Conservation (phyloP, 371 early-diverging fungal genomes). For the Mucor racemosus region DNA sequence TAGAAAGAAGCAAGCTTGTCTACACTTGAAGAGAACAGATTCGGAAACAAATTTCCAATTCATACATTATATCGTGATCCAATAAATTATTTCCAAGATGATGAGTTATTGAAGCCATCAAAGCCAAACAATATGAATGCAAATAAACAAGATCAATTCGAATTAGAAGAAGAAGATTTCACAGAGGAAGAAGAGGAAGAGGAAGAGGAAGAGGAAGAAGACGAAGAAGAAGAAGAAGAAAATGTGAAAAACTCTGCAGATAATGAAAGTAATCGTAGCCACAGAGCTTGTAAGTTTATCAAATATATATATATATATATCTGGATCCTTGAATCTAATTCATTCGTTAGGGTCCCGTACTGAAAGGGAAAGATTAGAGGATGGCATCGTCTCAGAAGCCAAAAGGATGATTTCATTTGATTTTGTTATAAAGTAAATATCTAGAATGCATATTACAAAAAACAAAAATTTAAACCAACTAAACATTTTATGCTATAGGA, state of each 20-base stretch:
- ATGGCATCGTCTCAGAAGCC: slow-evolving; percentile 37
- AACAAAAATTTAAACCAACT: background rate
- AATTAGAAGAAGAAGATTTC: background rate
- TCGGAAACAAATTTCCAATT: slow-evolving; percentile 3
- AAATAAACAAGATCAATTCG: background rate
- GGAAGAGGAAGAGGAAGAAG: background rate
- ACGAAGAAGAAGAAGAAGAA: background rate
- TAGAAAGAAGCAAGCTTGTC: background rate
- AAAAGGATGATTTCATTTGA: slow-evolving; percentile 25
- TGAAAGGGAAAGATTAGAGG: slow-evolving; percentile 32
- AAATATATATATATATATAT: background rate
- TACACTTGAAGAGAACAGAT: slow-evolving; percentile 8
- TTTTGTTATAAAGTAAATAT: slow-evolving; percentile 28
- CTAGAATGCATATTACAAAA: background rate
- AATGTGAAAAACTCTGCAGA: background rate
- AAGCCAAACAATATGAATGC: background rate
- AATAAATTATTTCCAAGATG: slow-evolving; percentile 15
- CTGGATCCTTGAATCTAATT: background rate
- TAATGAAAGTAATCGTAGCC: background rate
- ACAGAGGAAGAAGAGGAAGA: background rate
- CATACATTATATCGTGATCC: slow-evolving; percentile 10
- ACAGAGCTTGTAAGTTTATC: slow-evolving; percentile 16
- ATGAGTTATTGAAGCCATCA: slow-evolving; percentile 5
- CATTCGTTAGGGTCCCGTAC: slow-evolving; percentile 27
- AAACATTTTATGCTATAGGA: slow-evolving; percentile 14